Evolutionary conservation across 208 protist species (phyloP), one percentile per base, ranked within the genome.

Genomic region (Trypanosoma avium): DNA sequence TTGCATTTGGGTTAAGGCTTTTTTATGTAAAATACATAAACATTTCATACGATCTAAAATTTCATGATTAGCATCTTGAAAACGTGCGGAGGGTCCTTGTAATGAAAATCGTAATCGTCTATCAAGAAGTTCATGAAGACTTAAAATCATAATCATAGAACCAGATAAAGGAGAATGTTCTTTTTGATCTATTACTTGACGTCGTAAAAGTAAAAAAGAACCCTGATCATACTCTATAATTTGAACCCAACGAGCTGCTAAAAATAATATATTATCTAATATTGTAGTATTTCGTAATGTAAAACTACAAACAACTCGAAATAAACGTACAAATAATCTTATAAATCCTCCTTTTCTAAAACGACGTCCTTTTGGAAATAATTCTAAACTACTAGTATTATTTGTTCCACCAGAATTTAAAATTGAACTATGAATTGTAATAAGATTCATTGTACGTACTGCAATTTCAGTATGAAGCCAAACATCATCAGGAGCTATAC

Each of bases 381-480:
- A 50, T 30, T 67, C 64, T n/a, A 33, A 42, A 29, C 36, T 33
- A 49, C 13, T 9, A 49, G n/a, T 27, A 27, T 9, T 27, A 49
- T 19, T 55, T n/a, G 76, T 79, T 43, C 81, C 77, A 52, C 73
- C 79, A 47, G 73, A 73, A 67, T 91, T 81, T 10, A 95, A 69
- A 36, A 93, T 42, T 0, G 73, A 45, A 19, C 43, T 64, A 75
- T 83, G 68, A 17, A 45, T 69, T 53, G 70, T 81, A 32, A 96
- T 43, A 38, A 92, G 60, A 70, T 84, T 60, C 21, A 85, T 85
- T 15, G 78, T 70, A 62, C 85, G 81, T 19, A 88, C 64, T 0
- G 90, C 90, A 30, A 96, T 77, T 9, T 70, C 33, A 15, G 81
- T 24, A 73, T 96, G 90, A 21, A 88, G 58, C 87, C 90, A 96